Percentiles rank a stretch among this genome's conserved stretches.
Conservation (phyloP, 495 filamentous ascomycete species). For the Parachaetomium inaequale region DNA sequence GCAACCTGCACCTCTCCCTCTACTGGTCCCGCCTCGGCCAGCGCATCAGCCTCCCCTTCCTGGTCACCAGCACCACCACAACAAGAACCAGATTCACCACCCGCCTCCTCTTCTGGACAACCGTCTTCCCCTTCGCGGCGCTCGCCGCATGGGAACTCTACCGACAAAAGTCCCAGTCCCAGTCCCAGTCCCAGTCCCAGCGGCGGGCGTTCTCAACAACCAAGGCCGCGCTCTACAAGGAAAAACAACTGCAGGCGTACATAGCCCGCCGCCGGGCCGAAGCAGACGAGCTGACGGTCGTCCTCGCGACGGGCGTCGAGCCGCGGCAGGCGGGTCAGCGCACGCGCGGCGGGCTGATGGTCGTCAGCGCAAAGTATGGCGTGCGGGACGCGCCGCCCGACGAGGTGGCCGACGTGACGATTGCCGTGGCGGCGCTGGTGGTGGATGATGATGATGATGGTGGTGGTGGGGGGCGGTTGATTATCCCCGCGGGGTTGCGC, state of each 20-base stretch:
- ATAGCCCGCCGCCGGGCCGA: constrained; percentile 45
- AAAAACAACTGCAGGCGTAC: constrained; percentile 37
- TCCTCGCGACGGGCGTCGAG: constrained; percentile 51
- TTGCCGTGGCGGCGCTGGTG: constrained; percentile 33
- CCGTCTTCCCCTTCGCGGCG: constrained; percentile 47
- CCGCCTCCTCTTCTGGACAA: constrained; percentile 34
- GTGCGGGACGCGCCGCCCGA: constrained; percentile 28
- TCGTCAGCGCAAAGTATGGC: constrained; percentile 35
- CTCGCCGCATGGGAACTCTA: constrained; percentile 52
- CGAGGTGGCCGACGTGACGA: constrained; percentile 36
- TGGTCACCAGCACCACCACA: constrained; percentile 20
- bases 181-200: no score
- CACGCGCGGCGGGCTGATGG: constrained; percentile 30
- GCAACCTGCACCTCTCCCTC: constrained; percentile 34
- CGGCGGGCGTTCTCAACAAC: no score
- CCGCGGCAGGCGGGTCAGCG: constrained; percentile 44
- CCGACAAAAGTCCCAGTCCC: no score
- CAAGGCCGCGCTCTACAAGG: constrained; percentile 27
- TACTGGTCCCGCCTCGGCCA: constrained; percentile 39
- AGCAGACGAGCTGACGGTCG: constrained; percentile 50
- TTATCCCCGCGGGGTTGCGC: constrained; percentile 22
- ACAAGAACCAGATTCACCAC: not conserved
- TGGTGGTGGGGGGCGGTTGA: constrained; percentile 16
- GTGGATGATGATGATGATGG: not conserved
- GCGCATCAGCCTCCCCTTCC: constrained; percentile 33